These are phyloP conservation scores for Neurospora sp. DNA, from an alignment of 495 filamentous ascomycete species.

Conservation along the genomic window DNA sequence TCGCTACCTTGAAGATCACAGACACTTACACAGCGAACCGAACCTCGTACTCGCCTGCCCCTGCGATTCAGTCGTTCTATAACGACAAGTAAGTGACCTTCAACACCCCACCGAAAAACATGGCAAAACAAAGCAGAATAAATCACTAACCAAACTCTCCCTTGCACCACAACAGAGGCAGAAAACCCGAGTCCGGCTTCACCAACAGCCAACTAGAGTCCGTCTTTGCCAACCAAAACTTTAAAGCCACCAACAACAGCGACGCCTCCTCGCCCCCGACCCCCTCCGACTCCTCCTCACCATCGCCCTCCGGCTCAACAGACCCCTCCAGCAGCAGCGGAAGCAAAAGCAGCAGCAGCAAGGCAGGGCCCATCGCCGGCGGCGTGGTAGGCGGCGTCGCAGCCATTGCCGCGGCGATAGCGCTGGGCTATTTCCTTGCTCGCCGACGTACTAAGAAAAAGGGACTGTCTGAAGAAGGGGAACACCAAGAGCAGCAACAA, in stretches of 20 bases:
- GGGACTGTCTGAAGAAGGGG: neutral
- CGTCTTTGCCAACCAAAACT: neutral
- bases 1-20: constrained; percentile 6
- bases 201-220: neutral
- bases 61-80: constrained; percentile 9
- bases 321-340: neutral
- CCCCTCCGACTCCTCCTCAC: neutral
- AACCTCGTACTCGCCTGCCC: constrained; percentile 1
- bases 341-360: neutral
- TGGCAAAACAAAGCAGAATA: neutral
- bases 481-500: neutral
- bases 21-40: constrained; percentile 2
- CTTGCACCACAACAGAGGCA: neutral
- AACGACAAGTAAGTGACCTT: constrained; percentile 7
- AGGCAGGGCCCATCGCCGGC: constrained; percentile 6
- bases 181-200: neutral
- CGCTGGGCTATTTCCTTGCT: neutral
- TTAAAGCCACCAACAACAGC: neutral
- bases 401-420: neutral
- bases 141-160: neutral
- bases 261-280: neutral
- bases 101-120: neutral
- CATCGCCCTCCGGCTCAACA: neutral
- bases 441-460: neutral
- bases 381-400: constrained; percentile 11